phyloP scores from a whole-genome alignment of 129 eudicot genomes.

The Centella asiatica region DNA sequence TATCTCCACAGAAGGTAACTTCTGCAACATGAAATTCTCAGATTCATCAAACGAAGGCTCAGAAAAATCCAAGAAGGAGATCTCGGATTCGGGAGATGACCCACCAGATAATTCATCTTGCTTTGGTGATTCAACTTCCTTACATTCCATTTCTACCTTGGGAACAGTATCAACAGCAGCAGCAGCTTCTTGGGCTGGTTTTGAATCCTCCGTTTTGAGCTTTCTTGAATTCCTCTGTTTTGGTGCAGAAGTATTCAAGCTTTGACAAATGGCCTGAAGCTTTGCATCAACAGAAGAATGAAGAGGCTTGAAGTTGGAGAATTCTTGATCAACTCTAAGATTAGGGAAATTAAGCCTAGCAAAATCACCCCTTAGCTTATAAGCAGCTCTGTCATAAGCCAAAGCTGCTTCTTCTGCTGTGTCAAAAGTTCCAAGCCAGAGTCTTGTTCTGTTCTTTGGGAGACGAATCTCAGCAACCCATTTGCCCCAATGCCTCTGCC shows the following conservation, averaged over 20 bases:
- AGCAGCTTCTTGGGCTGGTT: background rate
- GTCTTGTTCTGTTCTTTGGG: slow-evolving; percentile 82
- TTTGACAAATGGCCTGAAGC: slow-evolving; percentile 59
- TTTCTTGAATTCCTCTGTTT: too few species aligned
- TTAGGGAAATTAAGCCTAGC: slow-evolving; percentile 82
- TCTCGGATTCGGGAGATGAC: slow-evolving; percentile 48
- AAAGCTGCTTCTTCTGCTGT: slow-evolving; percentile 94
- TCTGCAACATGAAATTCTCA: slow-evolving; percentile 46
- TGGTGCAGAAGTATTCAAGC: too few species aligned
- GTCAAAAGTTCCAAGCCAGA: slow-evolving; percentile 95
- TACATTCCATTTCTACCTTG: background rate
- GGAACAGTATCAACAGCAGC: background rate
- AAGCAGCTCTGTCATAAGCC: slow-evolving; percentile 92
- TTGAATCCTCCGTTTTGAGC: slow-evolving; percentile 30
- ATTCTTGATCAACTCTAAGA: slow-evolving; percentile 27
- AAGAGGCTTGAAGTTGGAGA: slow-evolving; percentile 43
- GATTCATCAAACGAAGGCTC: slow-evolving; percentile 33
- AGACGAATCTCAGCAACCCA: slow-evolving; percentile 97
- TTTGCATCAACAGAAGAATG: slow-evolving; percentile 67
- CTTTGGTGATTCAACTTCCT: slow-evolving; percentile 1
- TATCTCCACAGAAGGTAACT: slow-evolving; percentile 64
- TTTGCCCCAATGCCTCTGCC: slow-evolving; percentile 96
- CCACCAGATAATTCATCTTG: slow-evolving; percentile 27
- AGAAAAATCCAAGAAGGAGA: slow-evolving; percentile 46
- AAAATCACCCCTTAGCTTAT: slow-evolving; percentile 69